Evolutionary conservation across 257 asterid genomes (phyloP), one percentile per base, ranked within the genome.

Genomic region (Craterostigma plantagineum): DNA sequence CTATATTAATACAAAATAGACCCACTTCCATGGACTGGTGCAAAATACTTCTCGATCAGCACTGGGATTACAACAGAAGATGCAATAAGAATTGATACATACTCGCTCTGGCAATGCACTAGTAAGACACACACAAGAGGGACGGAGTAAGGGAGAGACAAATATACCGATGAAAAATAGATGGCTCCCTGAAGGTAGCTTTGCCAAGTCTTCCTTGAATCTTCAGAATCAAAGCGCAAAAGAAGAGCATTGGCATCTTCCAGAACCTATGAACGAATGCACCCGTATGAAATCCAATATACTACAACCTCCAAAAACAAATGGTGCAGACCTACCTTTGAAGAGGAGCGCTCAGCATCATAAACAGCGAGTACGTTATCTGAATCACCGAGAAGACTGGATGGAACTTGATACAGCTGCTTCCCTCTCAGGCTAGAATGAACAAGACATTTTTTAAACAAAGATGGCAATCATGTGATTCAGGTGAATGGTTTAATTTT

Each of bases 121-220:
- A n/a, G n/a, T n/a, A n/a, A n/a, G n/a, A n/a, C 42, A 30, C 18
- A 27, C 48, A 14, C 11, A 14, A 44, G 36, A n/a, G n/a, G 17
- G 27, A 42, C 13, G 50, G 38, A 33, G 10, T 51, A 34, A n/a
- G n/a, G n/a, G n/a, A n/a, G n/a, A n/a, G n/a, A n/a, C n/a, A n/a
- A n/a, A n/a, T n/a, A 57, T 79, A 87, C 98, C 76, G 95, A 82
- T 54, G 93, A 85, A 53, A 82, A 76, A 63, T 87, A 87, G 51
- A 87, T 79, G 50, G 92, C 91, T 52, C 81, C 87, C 63, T 74
- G 95, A 54, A 87, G 71, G 63, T 66, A 62, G 51, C 77, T 69
- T 72, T 73, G 92, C 97, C 97, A 86, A 33, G 71, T 64, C 62
- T 51, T 76, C 66, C 71, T 59, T 52, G 79, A 72, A 52, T 59